Evolutionary conservation across 331 rosid genomes (phyloP).

Genomic region (Arachis monticola): DNA sequence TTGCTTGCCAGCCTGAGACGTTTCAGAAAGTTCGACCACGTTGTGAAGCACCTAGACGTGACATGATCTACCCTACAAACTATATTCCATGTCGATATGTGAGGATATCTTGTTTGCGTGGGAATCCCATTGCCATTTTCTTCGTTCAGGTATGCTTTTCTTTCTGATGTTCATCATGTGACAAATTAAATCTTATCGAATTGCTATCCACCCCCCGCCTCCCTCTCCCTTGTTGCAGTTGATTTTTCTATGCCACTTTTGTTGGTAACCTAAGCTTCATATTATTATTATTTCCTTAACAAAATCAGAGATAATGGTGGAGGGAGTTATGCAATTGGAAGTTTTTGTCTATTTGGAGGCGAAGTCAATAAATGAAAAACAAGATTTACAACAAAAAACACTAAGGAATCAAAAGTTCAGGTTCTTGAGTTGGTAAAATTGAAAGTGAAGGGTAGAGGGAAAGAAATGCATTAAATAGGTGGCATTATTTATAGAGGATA

Average conservation of each 20-base stretch:
- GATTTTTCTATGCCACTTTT: slow-evolving; percentile 16
- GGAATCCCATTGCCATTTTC: slow-evolving; percentile 94
- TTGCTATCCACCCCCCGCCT: no score
- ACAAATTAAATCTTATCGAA: slow-evolving; percentile 7
- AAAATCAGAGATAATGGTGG: neutral
- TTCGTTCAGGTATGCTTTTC: slow-evolving; percentile 72
- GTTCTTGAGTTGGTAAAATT: neutral
- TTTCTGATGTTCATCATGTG: slow-evolving; percentile 25
- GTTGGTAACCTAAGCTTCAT: no score
- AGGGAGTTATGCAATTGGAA: neutral
- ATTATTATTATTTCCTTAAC: no score
- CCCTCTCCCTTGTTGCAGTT: neutral
- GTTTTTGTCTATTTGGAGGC: neutral
- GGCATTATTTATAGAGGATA: neutral
- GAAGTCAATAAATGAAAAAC: neutral
- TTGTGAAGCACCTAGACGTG: slow-evolving; percentile 96
- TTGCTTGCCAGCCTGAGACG: slow-evolving; percentile 79
- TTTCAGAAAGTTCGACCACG: slow-evolving; percentile 90
- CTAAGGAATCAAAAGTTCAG: neutral
- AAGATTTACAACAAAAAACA: neutral
- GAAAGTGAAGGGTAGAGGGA: neutral
- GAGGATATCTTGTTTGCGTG: slow-evolving; percentile 91
- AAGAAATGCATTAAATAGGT: neutral
- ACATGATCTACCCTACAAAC: slow-evolving; percentile 83
- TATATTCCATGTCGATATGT: slow-evolving; percentile 93